Evolutionary conservation across 495 filamentous ascomycete species (phyloP), one percentile per base, ranked within the genome.

Genomic region (Penicillium robsamsonii): DNA sequence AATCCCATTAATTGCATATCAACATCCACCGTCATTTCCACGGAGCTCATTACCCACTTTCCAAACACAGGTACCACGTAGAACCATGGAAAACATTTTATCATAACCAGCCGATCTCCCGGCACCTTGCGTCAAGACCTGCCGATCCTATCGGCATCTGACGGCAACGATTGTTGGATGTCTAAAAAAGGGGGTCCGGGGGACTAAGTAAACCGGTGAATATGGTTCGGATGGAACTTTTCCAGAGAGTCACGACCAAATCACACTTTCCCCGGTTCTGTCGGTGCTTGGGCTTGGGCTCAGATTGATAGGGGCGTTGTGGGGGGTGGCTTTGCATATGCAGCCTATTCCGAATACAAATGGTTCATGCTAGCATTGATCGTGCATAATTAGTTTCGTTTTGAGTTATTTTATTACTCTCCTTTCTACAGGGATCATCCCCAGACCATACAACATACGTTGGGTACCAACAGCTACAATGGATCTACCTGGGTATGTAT

Each of bases 71-170:
- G 11, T 22, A 22, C 22, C 2, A 1, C 22, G 2, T 27, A 50
- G 35, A 29, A 37, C 35, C 35, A 6, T 17, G 24, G 17, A 13
- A 31, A 10, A 24, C 9, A 33, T 20, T 18, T 10, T 17, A 29
- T 12, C 12, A 7, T 31, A 46, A 38, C 49, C 51, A 57, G 59
- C 59, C 41, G 65, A 67, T 67, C 65, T 67, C 65, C 65, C 65
- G 65, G 12, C 46, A 43, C 43, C 47, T 65, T 67, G 56, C 62
- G 56, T 63, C 55, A 51, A 55, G 33, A 30, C 50, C 51, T 25
- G 57, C 45, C 46, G 57, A 67, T 67, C 58, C 52, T 55, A 11
- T 53, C 57, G 37, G 11, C 4, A 43, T 59, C 22, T 38, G 47
- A 46, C 17, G 29, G 40, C 8, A 6, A 30, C 22, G 22, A 2